Base-by-base conservation (phyloP, 495 filamentous ascomycete species). In the Margaritispora aquatica region DNA sequence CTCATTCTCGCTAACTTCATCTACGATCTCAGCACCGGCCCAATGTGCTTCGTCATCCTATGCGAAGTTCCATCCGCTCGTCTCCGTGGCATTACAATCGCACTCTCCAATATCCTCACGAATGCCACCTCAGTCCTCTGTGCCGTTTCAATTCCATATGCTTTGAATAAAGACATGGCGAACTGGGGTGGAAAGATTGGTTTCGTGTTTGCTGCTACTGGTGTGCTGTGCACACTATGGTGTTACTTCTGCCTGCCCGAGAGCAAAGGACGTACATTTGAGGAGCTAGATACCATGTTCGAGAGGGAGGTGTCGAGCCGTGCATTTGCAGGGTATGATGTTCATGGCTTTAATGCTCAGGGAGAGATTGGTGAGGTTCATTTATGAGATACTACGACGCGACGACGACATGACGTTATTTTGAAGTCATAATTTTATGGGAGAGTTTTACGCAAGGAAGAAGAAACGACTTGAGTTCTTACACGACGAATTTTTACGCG, bases 101-200 rank as follows among this genome's bases (percentile, higher is more conserved):
- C 84, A 1, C 76, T 88, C 0, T 83, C 84, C 3, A 81, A 87
- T 36, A 81, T 84, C 54, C 72, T 87, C 26, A 88, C 88, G 72
- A 88, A 87, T 65, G 73, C 88, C 31, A 81, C 82, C 23, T 80
- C 74, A 51, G 87, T 89, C 59, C 67, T 90, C 61, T 82, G 78
- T 61, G 82, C 81, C 50, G 83, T 89, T n/a, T 63, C 89, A 2
- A 89, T 87, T 0, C 85, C 86, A 0, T 87, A 87, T 63, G 87
- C 88, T 84, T 68, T 91, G 31, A 90, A 89, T 69, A 82, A 83
- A 0, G 72, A 70, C 0, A 85, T 82, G 0, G 89, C 87, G 85
- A 68, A 88, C 70, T 90, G 84, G 87, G 72, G 80, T 49, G 86
- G 85, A 58, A 88, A 81, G 59, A 77, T 85, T 13, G 86, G 85